Evolutionary conservation across 768 basidiomycete species (phyloP), one percentile per base, ranked within the genome.

Genomic region (Boletus barrowsii): DNA sequence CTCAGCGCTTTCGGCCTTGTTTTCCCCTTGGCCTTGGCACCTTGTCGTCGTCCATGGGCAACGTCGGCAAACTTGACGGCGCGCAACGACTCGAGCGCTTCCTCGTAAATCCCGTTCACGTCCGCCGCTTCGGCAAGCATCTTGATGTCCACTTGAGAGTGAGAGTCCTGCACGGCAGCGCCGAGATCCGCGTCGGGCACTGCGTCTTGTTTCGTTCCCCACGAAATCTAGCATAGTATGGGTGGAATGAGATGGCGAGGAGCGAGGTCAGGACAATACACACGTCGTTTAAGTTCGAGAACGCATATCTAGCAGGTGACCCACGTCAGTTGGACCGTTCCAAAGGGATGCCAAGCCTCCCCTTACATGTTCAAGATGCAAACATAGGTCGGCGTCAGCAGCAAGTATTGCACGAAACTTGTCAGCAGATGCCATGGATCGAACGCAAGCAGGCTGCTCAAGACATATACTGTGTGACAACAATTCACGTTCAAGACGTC

Each of bases 351-450:
- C 8, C 3, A 54, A 44, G 47, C 36, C 24, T 41, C 35, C 67
- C 67, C 87, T 64, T 52, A 90, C 87, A 93, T 84, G 68, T 84
- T 86, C 51, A 90, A 71, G 55, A 90, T 77, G 65, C 87, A 88
- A 66, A 90, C 80, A 60, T 88, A 90, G 29, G 83, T 84, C 26
- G 94, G 92, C 3, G 87, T 90, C 51, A 97, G 80, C 18, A 98
- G 74, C 65, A 98, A 72, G 65, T 97, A 99, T 47, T 91, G 93
- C 14, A 86, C 61, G 65, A 94, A 93, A 62, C 90, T 93, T 10
- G 95, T 98, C 58, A 97, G 45, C 76, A 98, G 84, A 72, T 98
- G 96, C 92, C 93, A 95, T 5, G 97, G 95, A 70, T 99, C 97
- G 53, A 95, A 82, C 0, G 93, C 91, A 39, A 98, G 73, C 37